Percentiles rank a stretch among this genome's conserved stretches.
phyloP scores from a whole-genome alignment of 345 rosid species.

The Cardamine occulta region DNA sequence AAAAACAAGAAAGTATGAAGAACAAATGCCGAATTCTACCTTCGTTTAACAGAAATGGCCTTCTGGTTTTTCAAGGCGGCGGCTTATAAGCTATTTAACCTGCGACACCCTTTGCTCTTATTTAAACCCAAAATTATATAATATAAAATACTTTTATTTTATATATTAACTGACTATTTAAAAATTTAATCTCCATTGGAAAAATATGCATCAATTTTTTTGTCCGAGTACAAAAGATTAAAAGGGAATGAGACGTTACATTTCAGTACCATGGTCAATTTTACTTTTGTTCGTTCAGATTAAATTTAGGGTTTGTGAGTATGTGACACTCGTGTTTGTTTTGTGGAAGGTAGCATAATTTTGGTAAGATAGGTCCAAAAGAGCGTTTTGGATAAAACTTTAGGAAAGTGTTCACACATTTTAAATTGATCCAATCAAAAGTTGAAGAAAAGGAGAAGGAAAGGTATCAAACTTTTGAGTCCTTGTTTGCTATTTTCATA shows the following conservation, averaged over 20 bases:
- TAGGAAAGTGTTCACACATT: neutral
- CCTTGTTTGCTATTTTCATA: slow-evolving; percentile 18
- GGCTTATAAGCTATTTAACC: slow-evolving; percentile 43
- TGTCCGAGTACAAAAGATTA: neutral
- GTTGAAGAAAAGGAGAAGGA: neutral
- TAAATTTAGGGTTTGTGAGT: slow-evolving; percentile 23
- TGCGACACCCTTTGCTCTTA: slow-evolving; percentile 43
- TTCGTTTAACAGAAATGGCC: slow-evolving; percentile 22
- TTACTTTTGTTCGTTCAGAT: neutral
- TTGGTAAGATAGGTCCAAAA: slow-evolving; percentile 26
- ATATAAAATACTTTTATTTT: neutral
- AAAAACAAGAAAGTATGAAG: neutral
- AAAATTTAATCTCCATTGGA: neutral
- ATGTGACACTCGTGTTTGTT: neutral
- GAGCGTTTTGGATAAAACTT: slow-evolving; percentile 11
- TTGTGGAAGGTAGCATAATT: slow-evolving; percentile 27
- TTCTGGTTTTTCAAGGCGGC: slow-evolving; percentile 44
- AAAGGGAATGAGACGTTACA: neutral
- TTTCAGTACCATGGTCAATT: neutral
- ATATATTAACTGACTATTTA: too few relatives aligned
- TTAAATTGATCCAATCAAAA: slow-evolving; percentile 13
- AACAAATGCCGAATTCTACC: slow-evolving; percentile 17
- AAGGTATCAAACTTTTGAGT: slow-evolving; percentile 33
- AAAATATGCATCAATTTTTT: neutral
- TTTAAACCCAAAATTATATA: slow-evolving; percentile 27